phyloP scores from a whole-genome alignment of 805 yeast genomes.

The Metschnikowia koreensis region DNA sequence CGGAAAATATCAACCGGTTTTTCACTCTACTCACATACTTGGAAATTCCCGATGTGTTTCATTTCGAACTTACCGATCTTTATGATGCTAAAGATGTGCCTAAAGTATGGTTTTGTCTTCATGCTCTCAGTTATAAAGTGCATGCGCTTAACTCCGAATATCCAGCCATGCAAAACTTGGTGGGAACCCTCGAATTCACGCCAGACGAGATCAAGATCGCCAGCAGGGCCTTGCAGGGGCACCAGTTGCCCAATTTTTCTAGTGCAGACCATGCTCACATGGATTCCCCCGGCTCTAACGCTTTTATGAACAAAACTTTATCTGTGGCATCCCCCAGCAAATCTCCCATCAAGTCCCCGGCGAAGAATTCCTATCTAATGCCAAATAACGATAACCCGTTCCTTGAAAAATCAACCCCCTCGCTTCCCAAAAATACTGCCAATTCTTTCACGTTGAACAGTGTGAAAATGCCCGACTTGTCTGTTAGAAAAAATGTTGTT shows the following conservation, averaged over 20 bases:
- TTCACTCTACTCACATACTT: conserved; percentile 66
- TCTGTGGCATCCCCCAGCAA: conserved; percentile 3
- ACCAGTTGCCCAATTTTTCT: conserved; percentile 73
- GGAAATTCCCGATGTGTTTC: conserved; percentile 81
- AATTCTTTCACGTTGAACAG: conserved; percentile 1
- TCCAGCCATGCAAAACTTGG: conserved; percentile 60
- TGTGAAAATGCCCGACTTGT: conserved; percentile 10
- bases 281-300: conserved; percentile 16
- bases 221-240: conserved; percentile 64
- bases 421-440: background rate
- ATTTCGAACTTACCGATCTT: conserved; percentile 88
- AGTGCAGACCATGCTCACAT: conserved; percentile 35
- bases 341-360: background rate
- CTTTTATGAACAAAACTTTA: conserved; percentile 20
- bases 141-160: conserved; percentile 51
- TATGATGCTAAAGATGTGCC: conserved; percentile 92
- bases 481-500: background rate
- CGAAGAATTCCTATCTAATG: background rate
- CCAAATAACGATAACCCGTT: conserved; percentile 9
- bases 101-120: conserved; percentile 88
- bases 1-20: conserved; percentile 87
- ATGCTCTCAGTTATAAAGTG: conserved; percentile 78
- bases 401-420: background rate
- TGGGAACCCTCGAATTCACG: conserved; percentile 60
- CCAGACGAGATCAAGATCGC: conserved; percentile 69